Percentiles rank a stretch among this genome's conserved stretches.
phyloP scores from a whole-genome alignment of 2,329 filamentous ascomycete genomes.

The Didymella segeticola region DNA sequence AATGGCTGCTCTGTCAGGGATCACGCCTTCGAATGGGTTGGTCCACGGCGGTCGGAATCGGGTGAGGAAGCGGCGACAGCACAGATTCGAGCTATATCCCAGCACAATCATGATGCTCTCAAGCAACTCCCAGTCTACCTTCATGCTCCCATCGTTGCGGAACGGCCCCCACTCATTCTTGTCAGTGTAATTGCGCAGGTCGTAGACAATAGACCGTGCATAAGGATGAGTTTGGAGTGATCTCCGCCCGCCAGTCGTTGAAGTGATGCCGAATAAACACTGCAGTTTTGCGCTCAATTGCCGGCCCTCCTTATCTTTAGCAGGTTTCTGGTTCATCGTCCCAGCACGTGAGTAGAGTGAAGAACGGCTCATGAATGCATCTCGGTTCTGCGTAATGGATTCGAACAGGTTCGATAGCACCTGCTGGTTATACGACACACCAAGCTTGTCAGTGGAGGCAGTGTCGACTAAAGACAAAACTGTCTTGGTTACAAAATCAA shows the following conservation, averaged over 20 bases:
- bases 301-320: slow-evolving; percentile 53
- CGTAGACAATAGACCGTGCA: slow-evolving; percentile 75
- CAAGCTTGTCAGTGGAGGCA: slow-evolving; percentile 48
- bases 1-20: slow-evolving; percentile 21
- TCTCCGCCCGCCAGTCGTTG: slow-evolving; percentile 46
- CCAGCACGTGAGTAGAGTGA: slow-evolving; percentile 63
- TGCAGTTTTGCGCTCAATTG: slow-evolving; percentile 76
- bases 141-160: slow-evolving; percentile 64
- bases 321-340: slow-evolving; percentile 48
- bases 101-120: slow-evolving; percentile 76
- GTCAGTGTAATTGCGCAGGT: slow-evolving; percentile 71
- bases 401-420: slow-evolving; percentile 51
- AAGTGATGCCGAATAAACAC: slow-evolving; percentile 70
- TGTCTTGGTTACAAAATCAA: slow-evolving; percentile 47
- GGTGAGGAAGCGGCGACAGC: slow-evolving; percentile 31
- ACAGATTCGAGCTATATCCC: slow-evolving; percentile 60
- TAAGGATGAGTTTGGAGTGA: slow-evolving; percentile 60
- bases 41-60: slow-evolving; percentile 40
- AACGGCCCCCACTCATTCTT: slow-evolving; percentile 75
- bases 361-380: slow-evolving; percentile 69
- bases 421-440: slow-evolving; percentile 55
- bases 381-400: slow-evolving; percentile 58
- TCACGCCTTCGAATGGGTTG: slow-evolving; percentile 37
- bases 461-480: slow-evolving; percentile 48
- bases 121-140: slow-evolving; percentile 80